A percentile compares a stretch with the other conserved stretches of the same genome.
phyloP scores from a whole-genome alignment of 2,329 filamentous ascomycete genomes.

The Mollisiaceae sp. region DNA sequence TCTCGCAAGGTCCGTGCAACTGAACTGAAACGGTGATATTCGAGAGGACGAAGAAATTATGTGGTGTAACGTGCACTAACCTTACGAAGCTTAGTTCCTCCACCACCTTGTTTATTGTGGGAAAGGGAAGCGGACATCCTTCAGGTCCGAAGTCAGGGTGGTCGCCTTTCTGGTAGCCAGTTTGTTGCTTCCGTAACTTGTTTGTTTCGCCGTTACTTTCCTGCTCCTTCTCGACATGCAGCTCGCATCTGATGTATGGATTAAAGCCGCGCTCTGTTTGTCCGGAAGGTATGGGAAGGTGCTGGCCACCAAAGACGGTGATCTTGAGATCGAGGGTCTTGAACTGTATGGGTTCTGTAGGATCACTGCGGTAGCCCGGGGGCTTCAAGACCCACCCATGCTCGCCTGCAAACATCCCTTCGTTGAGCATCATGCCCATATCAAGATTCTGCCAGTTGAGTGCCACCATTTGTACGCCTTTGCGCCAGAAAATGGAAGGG shows the following conservation, averaged over 20 bases:
- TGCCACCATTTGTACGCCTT: slow-evolving; percentile 88
- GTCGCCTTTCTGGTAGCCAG: slow-evolving; percentile 58
- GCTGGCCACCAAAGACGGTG: slow-evolving; percentile 76
- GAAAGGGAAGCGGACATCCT: slow-evolving; percentile 63
- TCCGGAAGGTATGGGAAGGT: slow-evolving; percentile 69
- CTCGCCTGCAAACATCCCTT: slow-evolving; percentile 85
- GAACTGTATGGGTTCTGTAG: slow-evolving; percentile 43
- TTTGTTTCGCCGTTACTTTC: slow-evolving; percentile 42
- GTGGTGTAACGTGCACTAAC: slow-evolving; percentile 53
- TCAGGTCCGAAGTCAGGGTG: slow-evolving; percentile 66
- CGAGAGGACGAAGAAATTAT: neutral
- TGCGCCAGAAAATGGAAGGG: slow-evolving; percentile 83
- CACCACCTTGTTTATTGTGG: slow-evolving; percentile 60
- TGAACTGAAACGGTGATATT: neutral
- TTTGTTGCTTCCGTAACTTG: slow-evolving; percentile 63
- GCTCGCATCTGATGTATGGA: slow-evolving; percentile 77
- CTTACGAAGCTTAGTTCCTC: slow-evolving; percentile 75
- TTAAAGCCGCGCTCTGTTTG: slow-evolving; percentile 59
- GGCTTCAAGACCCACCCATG: slow-evolving; percentile 89
- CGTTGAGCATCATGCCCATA: slow-evolving; percentile 94
- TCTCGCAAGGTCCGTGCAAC: neutral
- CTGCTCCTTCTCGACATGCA: slow-evolving; percentile 73
- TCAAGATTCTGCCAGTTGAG: slow-evolving; percentile 94
- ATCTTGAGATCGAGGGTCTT: slow-evolving; percentile 70
- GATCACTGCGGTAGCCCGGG: slow-evolving; percentile 64